Conservation (phyloP, 192 early-diverging fungal genomes). For the Gonapodya prolifera region DNA sequence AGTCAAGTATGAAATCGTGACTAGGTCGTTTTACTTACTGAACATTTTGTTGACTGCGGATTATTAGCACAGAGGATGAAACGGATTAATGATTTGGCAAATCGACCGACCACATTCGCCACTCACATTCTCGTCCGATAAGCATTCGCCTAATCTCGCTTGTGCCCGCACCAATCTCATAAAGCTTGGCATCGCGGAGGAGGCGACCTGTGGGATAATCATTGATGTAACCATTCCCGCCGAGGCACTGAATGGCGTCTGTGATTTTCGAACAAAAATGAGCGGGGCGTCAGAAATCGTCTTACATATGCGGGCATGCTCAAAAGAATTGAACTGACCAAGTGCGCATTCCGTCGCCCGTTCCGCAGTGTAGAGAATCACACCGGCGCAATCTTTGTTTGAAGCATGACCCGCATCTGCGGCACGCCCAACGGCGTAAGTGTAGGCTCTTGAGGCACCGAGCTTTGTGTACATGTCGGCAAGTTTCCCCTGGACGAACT, state of each 20-base stretch:
- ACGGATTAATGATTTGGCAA: not conserved
- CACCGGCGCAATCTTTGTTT: conserved; percentile 90
- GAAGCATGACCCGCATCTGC: conserved; percentile 66
- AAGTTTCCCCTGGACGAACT: conserved; percentile 82
- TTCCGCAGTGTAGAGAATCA: conserved; percentile 85
- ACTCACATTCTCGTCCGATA: conserved; percentile 40
- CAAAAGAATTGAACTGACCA: conserved; percentile 42
- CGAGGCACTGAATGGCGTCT: not conserved
- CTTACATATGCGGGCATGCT: too few species aligned
- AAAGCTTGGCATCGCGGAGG: conserved; percentile 84
- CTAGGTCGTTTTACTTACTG: not conserved
- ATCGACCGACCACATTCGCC: not conserved
- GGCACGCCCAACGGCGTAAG: conserved; percentile 79
- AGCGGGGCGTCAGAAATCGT: too few species aligned
- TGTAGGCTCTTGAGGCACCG: conserved; percentile 77
- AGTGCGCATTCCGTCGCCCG: conserved; percentile 84
- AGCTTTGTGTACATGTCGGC: conserved; percentile 98
- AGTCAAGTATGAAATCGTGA: not conserved
- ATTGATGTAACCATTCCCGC: conserved; percentile 93
- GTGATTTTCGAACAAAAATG: not conserved
- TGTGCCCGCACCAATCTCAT: conserved; percentile 94
- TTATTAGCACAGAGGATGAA: not conserved
- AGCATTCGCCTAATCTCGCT: conserved; percentile 87
- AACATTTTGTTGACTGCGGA: not conserved
- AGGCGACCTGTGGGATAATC: conserved; percentile 78